A percentile compares a stretch with the other conserved stretches of the same genome.
phyloP scores from a whole-genome alignment of 805 yeast species.

The Pichia ethanolica region DNA sequence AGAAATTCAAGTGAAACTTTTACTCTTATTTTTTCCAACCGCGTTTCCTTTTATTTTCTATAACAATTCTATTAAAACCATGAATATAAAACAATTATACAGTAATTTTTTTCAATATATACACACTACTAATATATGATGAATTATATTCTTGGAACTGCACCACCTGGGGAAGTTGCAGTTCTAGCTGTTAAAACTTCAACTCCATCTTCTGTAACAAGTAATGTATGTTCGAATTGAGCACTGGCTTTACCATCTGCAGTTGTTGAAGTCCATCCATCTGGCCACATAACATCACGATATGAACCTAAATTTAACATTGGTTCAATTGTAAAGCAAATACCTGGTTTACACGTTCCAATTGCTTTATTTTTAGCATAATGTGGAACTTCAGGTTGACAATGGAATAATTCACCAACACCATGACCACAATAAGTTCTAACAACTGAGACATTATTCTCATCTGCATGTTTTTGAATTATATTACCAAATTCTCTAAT shows the following conservation, averaged over 20 bases:
- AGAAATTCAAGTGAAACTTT: too few species aligned
- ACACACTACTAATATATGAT: too few species aligned
- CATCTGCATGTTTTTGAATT: slow-evolving; percentile 79
- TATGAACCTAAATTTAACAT: slow-evolving; percentile 85
- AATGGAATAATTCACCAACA: slow-evolving; percentile 76
- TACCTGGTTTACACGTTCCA: slow-evolving; percentile 92
- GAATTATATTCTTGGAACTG: slow-evolving; percentile 46
- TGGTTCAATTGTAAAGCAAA: slow-evolving; percentile 96
- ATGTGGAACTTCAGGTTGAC: slow-evolving; percentile 89
- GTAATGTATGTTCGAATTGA: slow-evolving; percentile 88
- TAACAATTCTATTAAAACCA: too few species aligned
- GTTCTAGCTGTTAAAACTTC: slow-evolving; percentile 83
- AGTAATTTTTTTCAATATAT: too few species aligned
- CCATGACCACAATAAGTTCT: slow-evolving; percentile 94
- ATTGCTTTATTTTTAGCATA: slow-evolving; percentile 89
- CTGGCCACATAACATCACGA: slow-evolving; percentile 89
- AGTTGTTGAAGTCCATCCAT: slow-evolving; percentile 92
- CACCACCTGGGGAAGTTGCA: slow-evolving; percentile 84
- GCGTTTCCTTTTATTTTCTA: too few species aligned
- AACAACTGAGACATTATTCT: slow-evolving; percentile 77
- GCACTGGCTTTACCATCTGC: slow-evolving; percentile 87
- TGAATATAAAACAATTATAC: too few species aligned
- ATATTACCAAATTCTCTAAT: slow-evolving; percentile 81
- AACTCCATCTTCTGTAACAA: slow-evolving; percentile 89
- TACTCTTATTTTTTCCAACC: too few species aligned